Percentiles rank a stretch among this genome's conserved stretches.
Conservation (phyloP, 495 filamentous ascomycete species). For the Tuber brumale region DNA sequence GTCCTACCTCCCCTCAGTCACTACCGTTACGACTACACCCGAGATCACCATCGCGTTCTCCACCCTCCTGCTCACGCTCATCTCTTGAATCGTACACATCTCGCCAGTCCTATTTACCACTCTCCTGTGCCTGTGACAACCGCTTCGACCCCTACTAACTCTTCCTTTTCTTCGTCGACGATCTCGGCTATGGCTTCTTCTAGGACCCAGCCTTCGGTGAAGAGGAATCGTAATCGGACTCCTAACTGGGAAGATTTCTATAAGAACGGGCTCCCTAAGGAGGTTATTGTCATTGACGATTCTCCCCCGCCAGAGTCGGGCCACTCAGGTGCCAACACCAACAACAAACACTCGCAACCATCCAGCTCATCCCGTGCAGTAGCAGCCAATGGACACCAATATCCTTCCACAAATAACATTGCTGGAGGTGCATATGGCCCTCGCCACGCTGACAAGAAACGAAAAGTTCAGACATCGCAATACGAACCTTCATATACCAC, state of each 20-base stretch:
- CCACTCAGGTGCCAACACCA: conserved; percentile 19
- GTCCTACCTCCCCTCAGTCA: conserved; percentile 58
- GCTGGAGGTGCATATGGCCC: conserved; percentile 42
- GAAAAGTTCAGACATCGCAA: conserved; percentile 55
- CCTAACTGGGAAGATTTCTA: conserved; percentile 89
- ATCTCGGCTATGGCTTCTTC: conserved; percentile 37
- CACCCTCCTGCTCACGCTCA: conserved; percentile 29
- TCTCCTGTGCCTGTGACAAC: conserved; percentile 35
- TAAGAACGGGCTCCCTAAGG: conserved; percentile 83
- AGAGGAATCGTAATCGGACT: conserved; percentile 44
- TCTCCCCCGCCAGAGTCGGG: conserved; percentile 58
- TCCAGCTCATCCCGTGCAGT: conserved; percentile 27
- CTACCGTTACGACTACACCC: conserved; percentile 50
- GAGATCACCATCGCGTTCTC: conserved; percentile 51
- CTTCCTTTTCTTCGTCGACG: conserved; percentile 31
- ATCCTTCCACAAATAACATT: conserved; percentile 21
- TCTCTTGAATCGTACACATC: conserved; percentile 30
- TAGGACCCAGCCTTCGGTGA: conserved; percentile 31
- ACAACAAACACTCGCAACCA: conserved; percentile 35
- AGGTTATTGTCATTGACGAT: conserved; percentile 94
- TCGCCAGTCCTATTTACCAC: conserved; percentile 31
- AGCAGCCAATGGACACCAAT: conserved; percentile 27
- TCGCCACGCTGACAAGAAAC: conserved; percentile 58
- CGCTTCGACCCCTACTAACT: conserved; percentile 41
- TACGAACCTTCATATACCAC: conserved; percentile 62